Evolutionary conservation across 805 yeast genomes (phyloP).

Genomic region (Yarrowia keelungensis): DNA sequence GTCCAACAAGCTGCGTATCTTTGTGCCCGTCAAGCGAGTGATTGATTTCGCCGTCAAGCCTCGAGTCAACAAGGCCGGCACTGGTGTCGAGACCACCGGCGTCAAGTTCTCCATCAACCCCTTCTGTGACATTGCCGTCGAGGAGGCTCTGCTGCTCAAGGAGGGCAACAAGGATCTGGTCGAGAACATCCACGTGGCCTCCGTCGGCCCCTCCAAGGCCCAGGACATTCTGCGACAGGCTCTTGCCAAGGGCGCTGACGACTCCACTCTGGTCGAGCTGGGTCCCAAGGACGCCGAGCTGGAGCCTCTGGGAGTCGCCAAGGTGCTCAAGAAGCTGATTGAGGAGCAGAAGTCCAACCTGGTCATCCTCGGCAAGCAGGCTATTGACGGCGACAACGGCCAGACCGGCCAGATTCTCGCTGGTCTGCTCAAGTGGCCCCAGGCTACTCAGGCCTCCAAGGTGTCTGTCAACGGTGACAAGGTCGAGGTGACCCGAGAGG

Average conservation of each 20-base stretch:
- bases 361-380: constrained; percentile 92
- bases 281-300: constrained; percentile 64
- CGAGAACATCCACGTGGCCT: constrained; percentile 86
- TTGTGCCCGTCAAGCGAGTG: constrained; percentile 95
- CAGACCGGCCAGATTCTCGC: constrained; percentile 98
- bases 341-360: constrained; percentile 75
- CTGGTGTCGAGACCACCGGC: constrained; percentile 87
- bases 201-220: constrained; percentile 85
- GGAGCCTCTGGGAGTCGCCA: constrained; percentile 91
- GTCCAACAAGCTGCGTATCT: constrained; percentile 54
- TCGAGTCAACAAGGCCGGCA: constrained; percentile 81
- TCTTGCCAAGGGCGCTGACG: constrained; percentile 93
- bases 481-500: constrained; percentile 83
- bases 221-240: constrained; percentile 90
- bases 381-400: constrained; percentile 93
- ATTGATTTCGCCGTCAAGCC: constrained; percentile 95
- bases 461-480: constrained; percentile 64
- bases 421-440: constrained; percentile 93
- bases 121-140: constrained; percentile 96
- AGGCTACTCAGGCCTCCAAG: constrained; percentile 92
- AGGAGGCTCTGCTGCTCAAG: constrained; percentile 84
- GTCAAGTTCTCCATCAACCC: constrained; percentile 94
- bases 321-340: constrained; percentile 75
- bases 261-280: constrained; percentile 79
- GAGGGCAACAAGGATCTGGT: constrained; percentile 69